phyloP scores from a whole-genome alignment of 2,329 filamentous ascomycete species.

The Fusarium begoniae region DNA sequence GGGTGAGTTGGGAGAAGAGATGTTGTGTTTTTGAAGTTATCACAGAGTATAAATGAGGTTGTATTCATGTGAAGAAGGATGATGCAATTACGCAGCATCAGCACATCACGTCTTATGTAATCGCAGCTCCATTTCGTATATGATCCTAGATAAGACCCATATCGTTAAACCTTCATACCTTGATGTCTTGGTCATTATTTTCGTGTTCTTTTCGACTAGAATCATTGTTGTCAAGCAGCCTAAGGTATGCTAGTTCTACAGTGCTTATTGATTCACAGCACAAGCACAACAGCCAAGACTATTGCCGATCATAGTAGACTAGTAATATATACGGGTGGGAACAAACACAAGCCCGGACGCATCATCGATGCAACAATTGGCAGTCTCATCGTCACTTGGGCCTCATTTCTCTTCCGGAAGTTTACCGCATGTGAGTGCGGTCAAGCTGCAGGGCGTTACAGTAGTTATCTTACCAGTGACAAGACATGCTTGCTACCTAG shows the following conservation, averaged over 20 bases:
- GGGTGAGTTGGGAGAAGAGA: not conserved
- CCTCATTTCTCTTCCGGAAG: slow-evolving; percentile 9
- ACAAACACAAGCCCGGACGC: not conserved
- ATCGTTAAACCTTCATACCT: not conserved
- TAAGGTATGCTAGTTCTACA: not conserved
- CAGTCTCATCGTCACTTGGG: slow-evolving; percentile 6
- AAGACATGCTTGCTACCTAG: not conserved
- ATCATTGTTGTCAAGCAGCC: not conserved
- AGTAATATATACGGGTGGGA: not conserved
- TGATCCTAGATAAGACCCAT: not conserved
- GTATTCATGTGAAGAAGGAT: slow-evolving; percentile 19
- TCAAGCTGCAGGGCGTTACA: not conserved
- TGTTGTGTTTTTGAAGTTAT: not conserved
- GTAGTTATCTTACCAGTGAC: not conserved
- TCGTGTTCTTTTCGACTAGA: not conserved
- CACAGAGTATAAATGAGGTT: not conserved
- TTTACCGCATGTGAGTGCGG: slow-evolving; percentile 12
- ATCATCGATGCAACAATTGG: slow-evolving; percentile 1
- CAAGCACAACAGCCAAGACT: not conserved
- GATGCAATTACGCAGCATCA: slow-evolving; percentile 17
- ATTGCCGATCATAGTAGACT: slow-evolving; percentile 1
- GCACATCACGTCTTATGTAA: slow-evolving; percentile 30
- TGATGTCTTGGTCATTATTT: not conserved
- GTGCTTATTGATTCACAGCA: not conserved
- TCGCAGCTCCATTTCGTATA: not conserved